Percentiles rank a stretch among this genome's conserved stretches.
These are phyloP conservation scores for Quercus rubra DNA, from an alignment of 306 rosid species.

Conservation along the genomic window DNA sequence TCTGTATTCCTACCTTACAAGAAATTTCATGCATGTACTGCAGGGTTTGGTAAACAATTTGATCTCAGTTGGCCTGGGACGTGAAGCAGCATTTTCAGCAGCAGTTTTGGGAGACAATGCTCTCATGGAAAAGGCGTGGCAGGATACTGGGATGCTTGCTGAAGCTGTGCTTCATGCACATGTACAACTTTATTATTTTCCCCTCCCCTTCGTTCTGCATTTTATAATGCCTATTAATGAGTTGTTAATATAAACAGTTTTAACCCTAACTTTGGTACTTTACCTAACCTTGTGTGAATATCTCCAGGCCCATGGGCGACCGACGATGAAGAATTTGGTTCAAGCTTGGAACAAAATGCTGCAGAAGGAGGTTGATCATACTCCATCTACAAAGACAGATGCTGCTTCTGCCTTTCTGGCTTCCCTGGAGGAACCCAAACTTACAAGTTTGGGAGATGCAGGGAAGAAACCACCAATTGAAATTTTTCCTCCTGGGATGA, in stretches of 20 bases:
- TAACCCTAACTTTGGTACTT: conserved; percentile 8
- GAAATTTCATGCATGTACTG: conserved; percentile 19
- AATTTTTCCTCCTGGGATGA: conserved; percentile 94
- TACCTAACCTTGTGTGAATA: conserved; percentile 23
- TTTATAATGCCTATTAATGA: background rate
- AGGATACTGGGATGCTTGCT: conserved; percentile 97
- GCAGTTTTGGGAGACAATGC: conserved; percentile 97
- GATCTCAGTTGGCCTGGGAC: conserved; percentile 82
- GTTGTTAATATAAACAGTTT: background rate
- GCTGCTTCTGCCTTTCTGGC: conserved; percentile 90
- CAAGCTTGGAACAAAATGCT: conserved; percentile 90
- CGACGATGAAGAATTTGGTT: conserved; percentile 86
- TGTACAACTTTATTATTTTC: conserved; percentile 30
- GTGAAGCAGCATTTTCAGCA: conserved; percentile 96
- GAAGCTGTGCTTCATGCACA: conserved; percentile 99
- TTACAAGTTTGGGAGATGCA: conserved; percentile 89
- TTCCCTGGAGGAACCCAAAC: conserved; percentile 94
- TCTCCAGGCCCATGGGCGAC: conserved; percentile 93
- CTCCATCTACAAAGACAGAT: conserved; percentile 62
- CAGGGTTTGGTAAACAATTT: conserved; percentile 88
- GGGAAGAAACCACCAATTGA: conserved; percentile 93
- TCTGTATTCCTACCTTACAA: conserved; percentile 12
- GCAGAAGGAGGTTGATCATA: conserved; percentile 87
- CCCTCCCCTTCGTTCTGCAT: background rate
- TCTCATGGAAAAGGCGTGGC: conserved; percentile 99